A percentile compares a stretch with the other conserved stretches of the same genome.
Evolutionary conservation across 495 filamentous ascomycete species (phyloP).

Genomic region (Sporormia fimetaria): DNA sequence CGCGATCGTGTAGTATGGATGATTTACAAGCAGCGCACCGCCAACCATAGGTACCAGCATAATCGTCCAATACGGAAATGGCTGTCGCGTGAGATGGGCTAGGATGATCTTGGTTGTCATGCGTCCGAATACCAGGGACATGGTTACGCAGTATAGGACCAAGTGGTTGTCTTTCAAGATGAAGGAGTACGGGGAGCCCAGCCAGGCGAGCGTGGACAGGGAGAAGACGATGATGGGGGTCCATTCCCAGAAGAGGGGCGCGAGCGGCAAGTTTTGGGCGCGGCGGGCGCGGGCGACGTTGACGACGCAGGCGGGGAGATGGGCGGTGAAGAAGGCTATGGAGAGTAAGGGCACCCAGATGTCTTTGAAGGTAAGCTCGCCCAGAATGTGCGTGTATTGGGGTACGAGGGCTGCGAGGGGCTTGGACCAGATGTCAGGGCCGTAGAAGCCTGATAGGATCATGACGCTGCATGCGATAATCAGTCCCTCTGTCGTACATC

Average conservation of each 20-base stretch:
- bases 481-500: constrained; percentile 56
- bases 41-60: constrained; percentile 75
- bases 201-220: constrained; percentile 62
- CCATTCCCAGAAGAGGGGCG: constrained; percentile 89
- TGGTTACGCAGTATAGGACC: constrained; percentile 82
- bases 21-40: constrained; percentile 71
- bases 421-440: constrained; percentile 75
- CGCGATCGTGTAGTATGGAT: constrained; percentile 62
- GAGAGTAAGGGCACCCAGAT: constrained; percentile 76
- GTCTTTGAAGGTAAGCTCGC: constrained; percentile 52
- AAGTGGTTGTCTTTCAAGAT: constrained; percentile 72
- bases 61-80: constrained; percentile 93
- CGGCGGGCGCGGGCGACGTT: constrained; percentile 73
- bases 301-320: constrained; percentile 67
- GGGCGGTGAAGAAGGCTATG: constrained; percentile 58
- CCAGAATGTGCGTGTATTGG: constrained; percentile 12
- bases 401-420: constrained; percentile 40
- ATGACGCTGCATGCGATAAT: constrained; percentile 79
- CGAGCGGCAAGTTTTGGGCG: constrained; percentile 58
- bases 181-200: constrained; percentile 74
- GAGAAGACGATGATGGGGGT: constrained; percentile 78
- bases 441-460: constrained; percentile 74
- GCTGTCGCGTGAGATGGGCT: constrained; percentile 82
- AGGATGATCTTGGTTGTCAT: constrained; percentile 99
- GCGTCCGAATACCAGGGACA: constrained; percentile 95